Evolutionary conservation across 768 basidiomycete species (phyloP), one percentile per base, ranked within the genome.

Genomic region (Hydnomerulius pinastri): DNA sequence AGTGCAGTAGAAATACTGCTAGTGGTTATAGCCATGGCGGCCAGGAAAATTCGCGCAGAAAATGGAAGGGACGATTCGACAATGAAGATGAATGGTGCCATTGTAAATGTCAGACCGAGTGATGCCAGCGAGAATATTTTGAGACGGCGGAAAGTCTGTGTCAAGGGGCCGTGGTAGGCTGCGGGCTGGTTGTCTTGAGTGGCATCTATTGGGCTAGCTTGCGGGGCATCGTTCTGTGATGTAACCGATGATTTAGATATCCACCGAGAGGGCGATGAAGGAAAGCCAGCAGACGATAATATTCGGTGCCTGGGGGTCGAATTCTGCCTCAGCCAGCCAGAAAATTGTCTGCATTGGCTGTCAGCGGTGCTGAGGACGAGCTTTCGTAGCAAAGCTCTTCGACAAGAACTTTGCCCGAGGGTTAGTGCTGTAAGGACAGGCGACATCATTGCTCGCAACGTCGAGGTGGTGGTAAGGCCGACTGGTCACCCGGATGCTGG

Each of bases 81-180:
- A 45, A 90, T 63, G 68, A 94, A 87, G 53, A 94, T 81, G 71
- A 94, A 83, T 1, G 92, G 92, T 2, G 87, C 75, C 58, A 94
- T 73, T 4, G 80, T 75, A 50, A 76, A 69, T 9, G 89, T 85
- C 42, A 91, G 77, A 2, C 77, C 76, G 40, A 94, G 77, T 1
- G 92, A 92, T 20, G 84, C 81, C 1, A 95, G 71, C 11, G 91
- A 93, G 72, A 94, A 92, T 8, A 90, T 68, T 66, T 94, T 93
- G 48, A 93, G 78, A 20, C 81, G 79, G 48, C 82, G 80, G 73
- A 90, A 92, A 2, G 91, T 88, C 37, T 73, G 65, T 1, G 83
- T 70, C 32, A 92, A 72, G 2, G 91, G 92, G 1, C 90, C 92
- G 54, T 76, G 68, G 62, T 93, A 93, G n/a, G 75, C 61, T 41